Evolutionary conservation across 139 green algal genomes (phyloP), one percentile per base, ranked within the genome.

Genomic region (Chlamydomonas sp.): DNA sequence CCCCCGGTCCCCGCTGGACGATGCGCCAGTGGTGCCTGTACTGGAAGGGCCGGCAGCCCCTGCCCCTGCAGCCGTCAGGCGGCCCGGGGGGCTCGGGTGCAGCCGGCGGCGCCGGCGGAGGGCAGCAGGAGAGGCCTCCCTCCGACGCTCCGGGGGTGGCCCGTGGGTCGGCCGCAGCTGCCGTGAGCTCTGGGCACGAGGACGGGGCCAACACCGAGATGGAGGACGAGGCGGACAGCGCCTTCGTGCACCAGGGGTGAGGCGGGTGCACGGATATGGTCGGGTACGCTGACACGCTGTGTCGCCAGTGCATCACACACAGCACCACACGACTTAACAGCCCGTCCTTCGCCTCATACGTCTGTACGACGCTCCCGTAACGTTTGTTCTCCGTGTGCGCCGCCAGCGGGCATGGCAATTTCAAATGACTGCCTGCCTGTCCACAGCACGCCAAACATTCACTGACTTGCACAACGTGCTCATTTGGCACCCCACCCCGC

Each of bases 201-300:
- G 77, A 85, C 14, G 73, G 57, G 49, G 84, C 31, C 14, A 79
- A 76, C 18, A 77, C 63, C 9, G 89, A 92, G 31, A 86, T 88
- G 80, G 89, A 92, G 6, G 89, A 92, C 76, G 89, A 92, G 89
- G 89, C 89, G 9, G 89, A 92, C 89, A 88, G 79, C 61, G 89
- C 85, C 1, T 92, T 89, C 58, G 89, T 92, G 57, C 89, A 92
- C 77, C 85, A 92, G 63, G 89, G 89, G 89, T 92, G 79, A 31
- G 88, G 31, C 31, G 31, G 31, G 31, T 49, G 31, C 31, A 49
- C 31, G 31, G 31, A 49, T 49, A 49, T 49, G 31, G 31, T 49
- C 31, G 31, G 31, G 31, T 49, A 49, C 31, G 31, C 31, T 49
- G 31, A 49, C 31, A 49, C 31, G 31, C 31, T 49, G 31, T 49